A percentile compares a stretch with the other conserved stretches of the same genome.
phyloP scores from a whole-genome alignment of 116 monocot species.

The Phalaenopsis hybrid region DNA sequence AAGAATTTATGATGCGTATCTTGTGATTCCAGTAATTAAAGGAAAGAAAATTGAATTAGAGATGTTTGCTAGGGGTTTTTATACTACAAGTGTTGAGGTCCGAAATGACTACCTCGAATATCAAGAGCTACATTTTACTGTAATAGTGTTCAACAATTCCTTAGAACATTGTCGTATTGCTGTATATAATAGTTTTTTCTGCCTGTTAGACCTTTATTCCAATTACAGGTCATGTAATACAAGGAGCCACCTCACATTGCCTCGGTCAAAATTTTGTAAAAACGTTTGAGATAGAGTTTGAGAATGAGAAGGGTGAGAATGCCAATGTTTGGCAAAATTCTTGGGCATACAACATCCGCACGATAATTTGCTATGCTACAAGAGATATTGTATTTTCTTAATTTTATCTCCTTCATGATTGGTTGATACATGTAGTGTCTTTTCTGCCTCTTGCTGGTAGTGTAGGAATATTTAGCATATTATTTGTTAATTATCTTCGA shows the following conservation, averaged over 20 bases:
- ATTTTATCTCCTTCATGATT: neutral
- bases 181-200: neutral
- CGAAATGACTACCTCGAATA: neutral
- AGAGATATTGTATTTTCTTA: neutral
- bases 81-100: constrained; percentile 99
- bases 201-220: constrained; percentile 76
- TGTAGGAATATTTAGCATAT: neutral
- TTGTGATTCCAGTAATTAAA: constrained; percentile 84
- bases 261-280: constrained; percentile 99
- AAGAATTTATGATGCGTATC: constrained; percentile 84
- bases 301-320: constrained; percentile 88
- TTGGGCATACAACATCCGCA: constrained; percentile 95
- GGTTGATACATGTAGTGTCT: neutral
- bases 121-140: neutral
- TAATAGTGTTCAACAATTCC: neutral
- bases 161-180: neutral
- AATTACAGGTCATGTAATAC: constrained; percentile 88
- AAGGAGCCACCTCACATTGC: constrained; percentile 98
- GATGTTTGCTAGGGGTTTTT: constrained; percentile 97
- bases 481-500: neutral
- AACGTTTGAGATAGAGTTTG: constrained; percentile 94
- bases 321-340: constrained; percentile 98
- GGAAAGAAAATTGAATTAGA: constrained; percentile 91
- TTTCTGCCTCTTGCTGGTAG: neutral
- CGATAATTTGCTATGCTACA: constrained; percentile 35